These are phyloP conservation scores for Pilasporangium apinafurcum DNA, from an alignment of 352 stramenopile species.

Conservation along the genomic window DNA sequence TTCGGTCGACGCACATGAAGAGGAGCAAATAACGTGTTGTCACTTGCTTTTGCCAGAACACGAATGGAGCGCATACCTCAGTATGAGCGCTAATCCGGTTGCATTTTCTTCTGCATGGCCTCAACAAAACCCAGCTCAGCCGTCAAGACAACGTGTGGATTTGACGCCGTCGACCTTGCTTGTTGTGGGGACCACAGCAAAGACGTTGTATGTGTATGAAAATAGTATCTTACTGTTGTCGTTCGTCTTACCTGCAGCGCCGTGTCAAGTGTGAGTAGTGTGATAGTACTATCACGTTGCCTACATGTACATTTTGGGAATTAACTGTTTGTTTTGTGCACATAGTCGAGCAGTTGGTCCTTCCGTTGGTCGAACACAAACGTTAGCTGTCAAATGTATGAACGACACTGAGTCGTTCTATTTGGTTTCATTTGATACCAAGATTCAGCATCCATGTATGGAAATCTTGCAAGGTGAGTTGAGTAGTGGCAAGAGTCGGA, in stretches of 20 bases:
- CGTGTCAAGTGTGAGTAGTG: conserved; percentile 36
- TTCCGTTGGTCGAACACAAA: no score
- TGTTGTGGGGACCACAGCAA: conserved; percentile 33
- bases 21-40: conserved; percentile 8
- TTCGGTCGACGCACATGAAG: background rate
- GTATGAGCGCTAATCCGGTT: no score
- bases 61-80: no score
- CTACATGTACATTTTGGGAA: background rate
- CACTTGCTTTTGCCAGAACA: background rate
- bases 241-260: conserved; percentile 28
- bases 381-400: conserved; percentile 34
- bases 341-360: conserved; percentile 2
- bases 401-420: conserved; percentile 42
- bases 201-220: conserved; percentile 34
- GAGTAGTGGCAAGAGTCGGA: background rate
- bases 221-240: conserved; percentile 38
- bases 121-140: background rate
- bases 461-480: conserved; percentile 37
- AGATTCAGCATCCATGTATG: conserved; percentile 17
- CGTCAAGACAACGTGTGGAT: conserved; percentile 1
- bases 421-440: conserved; percentile 36
- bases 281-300: no score
- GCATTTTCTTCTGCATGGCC: no score
- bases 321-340: no score
- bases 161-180: conserved; percentile 19